A percentile compares a stretch with the other conserved stretches of the same genome.
phyloP scores from a whole-genome alignment of 148 eudicot species.

The Nepenthes gracilis region DNA sequence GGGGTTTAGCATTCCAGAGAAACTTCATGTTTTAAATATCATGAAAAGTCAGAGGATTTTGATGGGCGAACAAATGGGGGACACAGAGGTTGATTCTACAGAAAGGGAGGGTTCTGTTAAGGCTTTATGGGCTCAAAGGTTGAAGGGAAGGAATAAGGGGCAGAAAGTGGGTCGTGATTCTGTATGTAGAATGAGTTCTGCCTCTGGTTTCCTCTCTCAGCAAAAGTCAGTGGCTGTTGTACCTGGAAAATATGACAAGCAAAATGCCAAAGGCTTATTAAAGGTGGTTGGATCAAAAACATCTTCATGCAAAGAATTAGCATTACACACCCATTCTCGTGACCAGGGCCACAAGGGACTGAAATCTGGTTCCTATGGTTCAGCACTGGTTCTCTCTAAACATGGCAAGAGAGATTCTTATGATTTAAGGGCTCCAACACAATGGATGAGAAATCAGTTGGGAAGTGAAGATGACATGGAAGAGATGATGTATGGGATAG shows the following conservation, averaged over 20 bases:
- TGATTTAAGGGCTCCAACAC: slow-evolving; percentile 18
- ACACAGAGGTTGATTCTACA: slow-evolving; percentile 51
- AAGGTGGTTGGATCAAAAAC: slow-evolving; percentile 35
- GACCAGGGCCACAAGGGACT: no score
- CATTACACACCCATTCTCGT: slow-evolving; percentile 5
- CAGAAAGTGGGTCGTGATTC: slow-evolving; percentile 31
- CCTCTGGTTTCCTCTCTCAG: slow-evolving; percentile 26
- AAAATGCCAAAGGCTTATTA: slow-evolving; percentile 41
- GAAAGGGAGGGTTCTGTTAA: slow-evolving; percentile 53
- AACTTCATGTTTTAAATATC: slow-evolving; percentile 71
- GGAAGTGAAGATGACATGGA: slow-evolving; percentile 28
- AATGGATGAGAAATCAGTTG: slow-evolving; percentile 25
- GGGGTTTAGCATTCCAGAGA: slow-evolving; percentile 90
- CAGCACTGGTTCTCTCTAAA: background rate
- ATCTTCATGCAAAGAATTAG: slow-evolving; percentile 19
- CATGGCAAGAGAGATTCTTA: background rate
- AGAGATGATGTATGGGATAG: slow-evolving; percentile 35
- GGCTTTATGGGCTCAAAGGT: slow-evolving; percentile 40
- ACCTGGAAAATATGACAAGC: slow-evolving; percentile 27
- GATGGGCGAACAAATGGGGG: slow-evolving; percentile 64
- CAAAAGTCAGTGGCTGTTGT: slow-evolving; percentile 25
- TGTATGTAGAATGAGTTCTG: slow-evolving; percentile 19
- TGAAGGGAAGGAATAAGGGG: slow-evolving; percentile 32
- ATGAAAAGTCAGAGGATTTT: slow-evolving; percentile 67
- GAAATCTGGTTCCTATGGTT: background rate